phyloP scores from a whole-genome alignment of 2,329 filamentous ascomycete species.

The Alternaria brassicicola region DNA sequence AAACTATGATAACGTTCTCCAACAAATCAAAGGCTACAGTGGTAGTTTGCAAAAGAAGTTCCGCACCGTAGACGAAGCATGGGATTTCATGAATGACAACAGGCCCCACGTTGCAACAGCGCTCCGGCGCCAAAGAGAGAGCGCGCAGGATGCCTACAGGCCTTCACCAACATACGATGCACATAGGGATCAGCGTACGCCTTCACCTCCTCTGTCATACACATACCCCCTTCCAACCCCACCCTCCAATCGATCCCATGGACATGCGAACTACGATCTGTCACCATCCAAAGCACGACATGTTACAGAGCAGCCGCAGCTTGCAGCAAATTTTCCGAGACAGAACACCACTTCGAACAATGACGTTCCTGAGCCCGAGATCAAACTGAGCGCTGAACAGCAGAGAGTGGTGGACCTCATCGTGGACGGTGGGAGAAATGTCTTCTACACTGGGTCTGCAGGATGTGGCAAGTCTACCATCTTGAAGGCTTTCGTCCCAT shows the following conservation, averaged over 20 bases:
- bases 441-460: slow-evolving; percentile 70
- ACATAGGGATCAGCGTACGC: neutral
- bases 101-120: slow-evolving; percentile 22
- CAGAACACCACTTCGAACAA: neutral
- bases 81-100: slow-evolving; percentile 69
- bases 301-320: neutral
- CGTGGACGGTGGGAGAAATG: slow-evolving; percentile 56
- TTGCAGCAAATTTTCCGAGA: neutral
- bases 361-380: slow-evolving; percentile 15
- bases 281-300: neutral
- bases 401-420: slow-evolving; percentile 59
- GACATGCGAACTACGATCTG: neutral
- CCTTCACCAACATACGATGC: neutral
- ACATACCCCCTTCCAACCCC: neutral
- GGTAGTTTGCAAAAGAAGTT: slow-evolving; percentile 57
- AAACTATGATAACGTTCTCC: slow-evolving; percentile 70
- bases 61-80: slow-evolving; percentile 66
- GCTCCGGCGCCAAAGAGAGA: neutral
- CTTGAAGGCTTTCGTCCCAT: slow-evolving; percentile 56
- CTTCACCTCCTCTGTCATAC: neutral
- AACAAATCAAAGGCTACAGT: slow-evolving; percentile 74
- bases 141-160: neutral
- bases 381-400: slow-evolving; percentile 56
- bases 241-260: neutral
- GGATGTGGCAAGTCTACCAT: slow-evolving; percentile 66